Conservation (phyloP, 441 rosid genomes). For the Macaranga tanarius region DNA sequence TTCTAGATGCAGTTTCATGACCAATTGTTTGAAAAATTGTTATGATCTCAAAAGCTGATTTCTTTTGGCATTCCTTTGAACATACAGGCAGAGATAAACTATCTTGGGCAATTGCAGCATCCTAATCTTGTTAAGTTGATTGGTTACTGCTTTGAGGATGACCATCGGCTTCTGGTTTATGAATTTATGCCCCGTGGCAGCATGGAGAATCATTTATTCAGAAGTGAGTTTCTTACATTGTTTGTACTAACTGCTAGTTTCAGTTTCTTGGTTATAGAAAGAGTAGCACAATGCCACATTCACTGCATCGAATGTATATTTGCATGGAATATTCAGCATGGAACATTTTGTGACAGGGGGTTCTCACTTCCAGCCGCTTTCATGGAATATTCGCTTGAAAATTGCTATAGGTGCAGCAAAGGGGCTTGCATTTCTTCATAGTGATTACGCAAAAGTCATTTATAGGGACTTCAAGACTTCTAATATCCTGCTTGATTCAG, state of each 20-base stretch:
- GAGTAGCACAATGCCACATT: neutral
- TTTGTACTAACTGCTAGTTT: neutral
- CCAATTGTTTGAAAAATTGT: neutral
- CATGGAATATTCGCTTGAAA: constrained; percentile 72
- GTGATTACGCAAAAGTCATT: constrained; percentile 58
- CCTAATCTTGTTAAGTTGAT: constrained; percentile 73
- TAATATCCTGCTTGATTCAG: constrained; percentile 70
- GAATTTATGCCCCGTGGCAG: constrained; percentile 87
- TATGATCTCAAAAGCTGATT: neutral
- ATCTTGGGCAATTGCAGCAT: constrained; percentile 69
- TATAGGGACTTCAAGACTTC: constrained; percentile 83
- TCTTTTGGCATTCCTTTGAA: constrained; percentile 2
- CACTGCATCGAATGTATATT: neutral
- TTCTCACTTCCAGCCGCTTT: constrained; percentile 63
- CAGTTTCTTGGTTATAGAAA: neutral
- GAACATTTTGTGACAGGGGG: constrained; percentile 76
- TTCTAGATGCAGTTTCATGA: neutral
- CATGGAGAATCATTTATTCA: constrained; percentile 82
- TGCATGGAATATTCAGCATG: constrained; percentile 67
- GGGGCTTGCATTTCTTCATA: constrained; percentile 84
- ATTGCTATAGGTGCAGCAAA: constrained; percentile 77
- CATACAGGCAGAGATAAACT: constrained; percentile 71
- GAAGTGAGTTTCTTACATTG: constrained; percentile 45
- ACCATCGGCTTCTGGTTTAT: constrained; percentile 70
- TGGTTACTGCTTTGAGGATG: constrained; percentile 83